These are phyloP conservation scores for Cynara cardunculus DNA, from an alignment of 129 eudicot species.

Conservation along the genomic window DNA sequence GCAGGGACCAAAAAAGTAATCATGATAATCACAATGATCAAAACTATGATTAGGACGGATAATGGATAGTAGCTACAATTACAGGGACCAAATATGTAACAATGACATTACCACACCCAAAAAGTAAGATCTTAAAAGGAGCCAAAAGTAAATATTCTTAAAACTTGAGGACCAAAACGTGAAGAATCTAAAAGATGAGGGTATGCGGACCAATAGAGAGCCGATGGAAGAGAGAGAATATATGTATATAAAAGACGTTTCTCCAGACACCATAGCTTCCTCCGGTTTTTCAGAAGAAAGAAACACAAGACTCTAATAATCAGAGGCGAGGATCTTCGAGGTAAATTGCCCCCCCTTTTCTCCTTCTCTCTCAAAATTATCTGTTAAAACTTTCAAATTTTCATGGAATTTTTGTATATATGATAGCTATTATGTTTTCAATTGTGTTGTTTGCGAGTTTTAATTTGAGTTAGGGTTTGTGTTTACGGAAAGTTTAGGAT, in stretches of 20 bases:
- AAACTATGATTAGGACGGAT: too few relatives aligned
- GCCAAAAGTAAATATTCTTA: neutral
- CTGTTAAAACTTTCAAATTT: neutral
- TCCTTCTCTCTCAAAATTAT: constrained; percentile 10
- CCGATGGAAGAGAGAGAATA: constrained; percentile 12
- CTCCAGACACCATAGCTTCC: constrained; percentile 15
- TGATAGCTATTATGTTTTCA: constrained; percentile 8
- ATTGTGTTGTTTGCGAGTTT: constrained; percentile 15
- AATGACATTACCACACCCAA: too few relatives aligned
- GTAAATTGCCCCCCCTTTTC: constrained; percentile 2
- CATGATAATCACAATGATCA: too few relatives aligned
- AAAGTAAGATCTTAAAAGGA: neutral
- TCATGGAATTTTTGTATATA: neutral
- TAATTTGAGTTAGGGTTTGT: constrained; percentile 34
- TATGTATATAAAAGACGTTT: constrained; percentile 16
- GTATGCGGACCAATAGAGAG: constrained; percentile 3
- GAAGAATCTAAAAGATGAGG: constrained; percentile 1
- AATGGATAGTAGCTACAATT: too few relatives aligned
- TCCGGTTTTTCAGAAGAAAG: constrained; percentile 23
- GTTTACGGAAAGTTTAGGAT: constrained; percentile 19
- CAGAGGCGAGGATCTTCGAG: constrained; percentile 34
- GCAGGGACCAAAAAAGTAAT: too few relatives aligned
- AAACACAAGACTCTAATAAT: constrained; percentile 19
- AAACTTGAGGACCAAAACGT: neutral
- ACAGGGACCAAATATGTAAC: too few relatives aligned